phyloP scores from a whole-genome alignment of 331 rosid genomes.

The Pyracantha coccinea region DNA sequence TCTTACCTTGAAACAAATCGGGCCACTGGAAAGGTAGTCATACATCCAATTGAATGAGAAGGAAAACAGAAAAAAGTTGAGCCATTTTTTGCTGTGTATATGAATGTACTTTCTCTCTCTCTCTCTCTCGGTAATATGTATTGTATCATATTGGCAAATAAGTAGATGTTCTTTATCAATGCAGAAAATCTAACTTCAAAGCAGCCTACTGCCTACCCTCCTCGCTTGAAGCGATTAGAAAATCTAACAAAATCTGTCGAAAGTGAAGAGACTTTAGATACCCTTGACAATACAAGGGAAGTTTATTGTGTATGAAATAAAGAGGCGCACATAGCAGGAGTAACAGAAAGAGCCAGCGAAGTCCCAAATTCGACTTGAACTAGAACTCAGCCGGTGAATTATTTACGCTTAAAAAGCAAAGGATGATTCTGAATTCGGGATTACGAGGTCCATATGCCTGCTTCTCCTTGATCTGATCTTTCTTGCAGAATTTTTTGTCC shows the following conservation, averaged over 20 bases:
- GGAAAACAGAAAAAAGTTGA: background rate
- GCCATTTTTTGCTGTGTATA: constrained; percentile 29
- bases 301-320: too few relatives aligned
- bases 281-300: background rate
- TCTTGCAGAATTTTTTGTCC: background rate
- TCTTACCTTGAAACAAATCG: constrained; percentile 69
- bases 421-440: too few relatives aligned
- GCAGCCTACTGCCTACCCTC: too few relatives aligned
- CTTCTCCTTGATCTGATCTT: background rate
- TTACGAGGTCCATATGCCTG: too few relatives aligned
- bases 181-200: background rate
- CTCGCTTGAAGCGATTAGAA: background rate
- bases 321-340: too few relatives aligned
- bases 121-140: background rate
- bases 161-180: background rate
- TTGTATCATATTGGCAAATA: background rate
- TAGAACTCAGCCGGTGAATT: too few relatives aligned
- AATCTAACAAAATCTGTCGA: background rate
- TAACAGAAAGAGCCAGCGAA: too few relatives aligned
- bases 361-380: too few relatives aligned
- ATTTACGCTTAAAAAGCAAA: too few relatives aligned
- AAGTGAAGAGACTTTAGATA: background rate
- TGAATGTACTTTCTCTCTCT: background rate
- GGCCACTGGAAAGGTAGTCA: constrained; percentile 76
- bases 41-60: constrained; percentile 66